A percentile compares a stretch with the other conserved stretches of the same genome.
Conservation (phyloP, 1,284 basidiomycete species). For the Melampsora allii-populina region DNA sequence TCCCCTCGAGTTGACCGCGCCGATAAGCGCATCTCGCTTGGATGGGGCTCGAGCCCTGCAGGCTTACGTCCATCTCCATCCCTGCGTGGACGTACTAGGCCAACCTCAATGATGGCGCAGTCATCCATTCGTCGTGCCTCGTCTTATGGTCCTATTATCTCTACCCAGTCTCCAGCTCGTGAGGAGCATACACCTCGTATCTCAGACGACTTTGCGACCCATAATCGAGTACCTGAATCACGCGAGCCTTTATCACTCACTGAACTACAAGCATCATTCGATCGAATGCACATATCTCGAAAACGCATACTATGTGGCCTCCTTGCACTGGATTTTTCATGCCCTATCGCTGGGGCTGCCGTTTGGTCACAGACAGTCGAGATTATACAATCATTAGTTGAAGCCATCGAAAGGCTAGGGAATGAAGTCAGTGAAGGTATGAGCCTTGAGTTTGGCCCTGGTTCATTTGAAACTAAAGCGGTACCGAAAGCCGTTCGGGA, state of each 20-base stretch:
- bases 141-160: not conserved
- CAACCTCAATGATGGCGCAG: not conserved
- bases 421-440: constrained; percentile 23
- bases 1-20: not conserved
- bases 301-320: constrained; percentile 33
- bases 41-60: not conserved
- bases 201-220: not conserved
- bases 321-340: constrained; percentile 25
- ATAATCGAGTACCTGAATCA: constrained; percentile 1
- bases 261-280: constrained; percentile 9
- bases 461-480: constrained; percentile 15
- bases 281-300: constrained; percentile 23
- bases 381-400: constrained; percentile 1
- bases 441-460: constrained; percentile 33
- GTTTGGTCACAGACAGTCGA: constrained; percentile 17
- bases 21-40: not conserved
- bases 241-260: constrained; percentile 14
- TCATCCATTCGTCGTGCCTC: not conserved
- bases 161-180: not conserved
- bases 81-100: not conserved
- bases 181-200: not conserved
- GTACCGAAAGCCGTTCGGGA: not conserved
- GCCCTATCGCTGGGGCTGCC: not conserved
- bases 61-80: not conserved
- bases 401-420: constrained; percentile 8